Percentiles rank a stretch among this genome's conserved stretches.
Conservation (phyloP, 2,329 filamentous ascomycete species). For the Graphilbum sp. region DNA sequence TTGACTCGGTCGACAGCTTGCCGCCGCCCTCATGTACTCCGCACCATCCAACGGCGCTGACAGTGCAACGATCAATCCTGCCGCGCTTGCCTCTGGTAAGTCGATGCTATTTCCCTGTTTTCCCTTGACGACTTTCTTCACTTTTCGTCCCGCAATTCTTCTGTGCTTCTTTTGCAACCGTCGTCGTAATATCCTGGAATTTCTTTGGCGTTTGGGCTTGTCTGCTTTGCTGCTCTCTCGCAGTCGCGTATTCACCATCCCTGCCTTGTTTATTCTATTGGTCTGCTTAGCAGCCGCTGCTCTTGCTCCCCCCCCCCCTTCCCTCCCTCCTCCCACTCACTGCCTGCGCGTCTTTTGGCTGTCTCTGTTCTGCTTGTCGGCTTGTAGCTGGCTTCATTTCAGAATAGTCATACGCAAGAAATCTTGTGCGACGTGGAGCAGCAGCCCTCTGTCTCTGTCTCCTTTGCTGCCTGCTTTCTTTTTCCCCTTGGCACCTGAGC, state of each 20-base stretch:
- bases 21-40: conserved; percentile 38
- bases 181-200: too few species aligned
- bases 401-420: too few species aligned
- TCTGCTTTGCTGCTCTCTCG: conserved; percentile 1
- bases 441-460: too few species aligned
- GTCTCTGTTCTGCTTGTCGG: too few species aligned
- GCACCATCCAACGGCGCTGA: conserved; percentile 59
- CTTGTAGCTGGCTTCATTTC: too few species aligned
- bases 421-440: too few species aligned
- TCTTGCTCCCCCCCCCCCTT: too few species aligned
- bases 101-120: conserved; percentile 11
- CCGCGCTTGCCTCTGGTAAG: conserved; percentile 68
- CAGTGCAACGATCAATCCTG: conserved; percentile 82
- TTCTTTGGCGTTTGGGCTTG: conserved; percentile 3
- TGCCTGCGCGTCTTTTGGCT: not conserved
- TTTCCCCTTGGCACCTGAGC: not conserved
- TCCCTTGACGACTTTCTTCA: conserved; percentile 7
- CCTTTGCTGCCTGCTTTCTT: not conserved
- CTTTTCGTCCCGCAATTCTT: not conserved
- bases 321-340: too few species aligned
- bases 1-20: conserved; percentile 21
- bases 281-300: too few species aligned
- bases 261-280: too few species aligned
- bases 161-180: too few species aligned
- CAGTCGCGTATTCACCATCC: too few species aligned